Evolutionary conservation across 805 yeast genomes (phyloP).

Genomic region (Pichia membranifaciens): DNA sequence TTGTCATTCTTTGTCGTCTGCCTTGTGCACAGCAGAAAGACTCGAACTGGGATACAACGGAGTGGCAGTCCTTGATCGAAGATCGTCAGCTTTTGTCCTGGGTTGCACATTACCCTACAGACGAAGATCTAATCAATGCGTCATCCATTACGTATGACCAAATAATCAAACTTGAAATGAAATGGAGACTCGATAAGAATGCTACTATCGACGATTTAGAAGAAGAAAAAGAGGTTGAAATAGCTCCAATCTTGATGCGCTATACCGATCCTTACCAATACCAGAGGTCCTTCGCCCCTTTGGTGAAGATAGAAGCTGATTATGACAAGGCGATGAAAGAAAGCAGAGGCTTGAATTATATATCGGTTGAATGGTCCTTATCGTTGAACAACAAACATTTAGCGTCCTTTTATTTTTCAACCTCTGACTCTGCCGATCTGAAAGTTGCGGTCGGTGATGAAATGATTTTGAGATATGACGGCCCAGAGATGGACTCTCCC

Average conservation of each 20-base stretch:
- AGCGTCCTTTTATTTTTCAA: slow-evolving; percentile 64
- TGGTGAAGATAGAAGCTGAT: slow-evolving; percentile 77
- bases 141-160: slow-evolving; percentile 55
- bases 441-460: slow-evolving; percentile 84
- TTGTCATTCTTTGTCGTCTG: slow-evolving; percentile 78
- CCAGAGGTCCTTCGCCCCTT: slow-evolving; percentile 78
- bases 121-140: slow-evolving; percentile 54
- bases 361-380: slow-evolving; percentile 67
- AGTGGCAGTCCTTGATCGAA: slow-evolving; percentile 84
- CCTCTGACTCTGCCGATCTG: slow-evolving; percentile 57
- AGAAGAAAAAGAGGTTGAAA: slow-evolving; percentile 46
- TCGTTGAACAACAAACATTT: slow-evolving; percentile 59
- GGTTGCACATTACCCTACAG: slow-evolving; percentile 69
- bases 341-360: slow-evolving; percentile 67
- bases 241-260: slow-evolving; percentile 67
- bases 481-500: slow-evolving; percentile 41
- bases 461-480: slow-evolving; percentile 59
- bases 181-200: slow-evolving; percentile 69
- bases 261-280: slow-evolving; percentile 81
- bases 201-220: slow-evolving; percentile 66
- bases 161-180: slow-evolving; percentile 66
- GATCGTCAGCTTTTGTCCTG: slow-evolving; percentile 73
- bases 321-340: slow-evolving; percentile 70
- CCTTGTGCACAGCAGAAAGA: slow-evolving; percentile 81
- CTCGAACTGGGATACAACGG: slow-evolving; percentile 76